Percentiles rank a stretch among this genome's conserved stretches.
Conservation (phyloP, 352 stramenopile genomes). For the Globisporangium barbulae region DNA sequence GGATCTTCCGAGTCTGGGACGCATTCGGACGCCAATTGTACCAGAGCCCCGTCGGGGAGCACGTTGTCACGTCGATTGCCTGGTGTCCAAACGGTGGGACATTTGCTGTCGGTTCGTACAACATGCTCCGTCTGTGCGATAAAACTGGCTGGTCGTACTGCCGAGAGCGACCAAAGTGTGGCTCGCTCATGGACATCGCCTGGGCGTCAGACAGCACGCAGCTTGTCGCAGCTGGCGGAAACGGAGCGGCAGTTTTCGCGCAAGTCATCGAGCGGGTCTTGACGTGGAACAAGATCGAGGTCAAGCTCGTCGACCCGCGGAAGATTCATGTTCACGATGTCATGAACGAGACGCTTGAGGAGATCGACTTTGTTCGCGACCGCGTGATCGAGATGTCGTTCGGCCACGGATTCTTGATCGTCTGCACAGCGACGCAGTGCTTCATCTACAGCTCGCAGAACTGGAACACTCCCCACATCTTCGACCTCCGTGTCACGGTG, state of each 20-base stretch:
- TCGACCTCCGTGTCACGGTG: constrained; percentile 85
- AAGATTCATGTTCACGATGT: constrained; percentile 91
- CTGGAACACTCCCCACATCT: constrained; percentile 93
- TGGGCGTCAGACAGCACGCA: constrained; percentile 92
- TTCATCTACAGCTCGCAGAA: constrained; percentile 92
- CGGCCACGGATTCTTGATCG: constrained; percentile 89
- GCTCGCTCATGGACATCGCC: constrained; percentile 86
- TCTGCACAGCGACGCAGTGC: constrained; percentile 90
- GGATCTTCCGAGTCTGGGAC: constrained; percentile 92
- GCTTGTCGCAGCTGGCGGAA: constrained; percentile 84
- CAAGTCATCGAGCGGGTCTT: constrained; percentile 85
- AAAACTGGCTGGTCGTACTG: constrained; percentile 91
- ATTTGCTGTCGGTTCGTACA: constrained; percentile 92
- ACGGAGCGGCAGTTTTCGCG: constrained; percentile 86
- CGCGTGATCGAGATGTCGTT: constrained; percentile 93
- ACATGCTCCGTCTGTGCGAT: constrained; percentile 92
- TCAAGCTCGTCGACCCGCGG: constrained; percentile 73
- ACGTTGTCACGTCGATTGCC: constrained; percentile 90
- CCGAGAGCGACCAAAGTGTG: constrained; percentile 71
- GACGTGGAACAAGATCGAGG: constrained; percentile 89
- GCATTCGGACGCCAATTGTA: constrained; percentile 90
- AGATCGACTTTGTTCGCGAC: constrained; percentile 90
- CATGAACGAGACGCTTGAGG: constrained; percentile 87
- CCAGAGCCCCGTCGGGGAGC: constrained; percentile 69
- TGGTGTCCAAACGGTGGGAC: constrained; percentile 90